Evolutionary conservation across 2,329 filamentous ascomycete genomes (phyloP), one percentile per base, ranked within the genome.

Genomic region (Thelonectria blattea): DNA sequence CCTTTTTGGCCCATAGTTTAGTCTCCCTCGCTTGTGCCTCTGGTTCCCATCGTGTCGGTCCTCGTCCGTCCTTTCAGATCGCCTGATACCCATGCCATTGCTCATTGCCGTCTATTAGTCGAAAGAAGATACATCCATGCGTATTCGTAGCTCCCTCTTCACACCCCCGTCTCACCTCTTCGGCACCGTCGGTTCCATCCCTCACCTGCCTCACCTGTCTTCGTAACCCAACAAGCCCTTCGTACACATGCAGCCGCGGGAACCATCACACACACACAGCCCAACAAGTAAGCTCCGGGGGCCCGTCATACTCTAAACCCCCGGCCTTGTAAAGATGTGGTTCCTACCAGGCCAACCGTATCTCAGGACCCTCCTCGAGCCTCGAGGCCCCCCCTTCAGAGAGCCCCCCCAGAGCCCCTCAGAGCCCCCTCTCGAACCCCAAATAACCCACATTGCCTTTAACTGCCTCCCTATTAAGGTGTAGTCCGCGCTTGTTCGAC

Each of bases 391-490:
- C 22, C 27, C 37, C 11, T n/a, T n/a, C n/a, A n/a, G n/a, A n/a
- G n/a, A 42, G 20, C 17, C 34, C 52, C 34, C 34, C 15, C 52
- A 20, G 27, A 34, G 42, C 30, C 42, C 27, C 37, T 22, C 27
- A 30, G 27, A 7, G 5, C 30, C 42, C 39, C n/a, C 46, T 37
- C 48, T 37, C 20, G 24, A 17, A 22, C 30, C 37, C 34, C 22
- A 24, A 54, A 5, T 39, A 52, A 30, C 53, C 57, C 58, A 52
- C 52, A 47, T 43, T 52, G 22, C 22, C 32, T 37, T 56, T 49
- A 60, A 52, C 52, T 52, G 45, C 58, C 58, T 60, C 58, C 58
- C 58, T 60, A 56, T 43, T 49, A 22, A 39, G 58, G 58, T 48
- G 34, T 60, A 60, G 58, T 48, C 24, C 3, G 22, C 22, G 22